Evolutionary conservation across 2,329 filamentous ascomycete genomes (phyloP), one percentile per base, ranked within the genome.

Genomic region (Fusarium kyushuense): DNA sequence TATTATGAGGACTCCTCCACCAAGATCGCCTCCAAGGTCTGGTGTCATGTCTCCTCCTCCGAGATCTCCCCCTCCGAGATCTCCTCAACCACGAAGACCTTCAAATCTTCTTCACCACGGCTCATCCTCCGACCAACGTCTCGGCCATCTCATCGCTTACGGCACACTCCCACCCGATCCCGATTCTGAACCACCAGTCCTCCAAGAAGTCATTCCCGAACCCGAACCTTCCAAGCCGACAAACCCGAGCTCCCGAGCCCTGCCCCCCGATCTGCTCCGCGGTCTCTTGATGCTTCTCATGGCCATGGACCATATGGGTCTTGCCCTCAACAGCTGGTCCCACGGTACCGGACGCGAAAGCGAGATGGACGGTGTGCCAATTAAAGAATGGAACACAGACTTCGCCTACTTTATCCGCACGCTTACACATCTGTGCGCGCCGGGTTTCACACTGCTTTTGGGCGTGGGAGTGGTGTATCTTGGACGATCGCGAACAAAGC

Each of bases 391-490:
- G 81, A 83, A 81, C 56, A 73, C 71, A 1, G 71, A 77, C 1
- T 65, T 76, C 6, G 80, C 76, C 9, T 82, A 80, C 60, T 45
- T 75, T n/a, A 71, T 81, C 25, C 80, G 82, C 10, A 79, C 78
- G 0, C 70, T 84, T 6, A 81, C 81, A 0, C 82, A 84, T 23
- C 76, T 84, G 9, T 84, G 82, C 72, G 82, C 78, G 3, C 75
- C 82, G 0, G 82, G 82, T 10, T 83, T 84, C 63, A 80, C 79
- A 0, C 80, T 84, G 36, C 72, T 84, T n/a, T 74, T 84, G 6
- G 82, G 82, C 25, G 78, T 83, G 69, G 82, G 82, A 10, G 74
- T 83, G 12, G 82, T 79, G 0, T 83, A 82, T 62, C 80, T 84
- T 14, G 78, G 80, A 6, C 74, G 76, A n/a, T 82, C 82, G 27